Evolutionary conservation across 257 asterid species (phyloP), one percentile per base, ranked within the genome.

Genomic region (Salvia hispanica): DNA sequence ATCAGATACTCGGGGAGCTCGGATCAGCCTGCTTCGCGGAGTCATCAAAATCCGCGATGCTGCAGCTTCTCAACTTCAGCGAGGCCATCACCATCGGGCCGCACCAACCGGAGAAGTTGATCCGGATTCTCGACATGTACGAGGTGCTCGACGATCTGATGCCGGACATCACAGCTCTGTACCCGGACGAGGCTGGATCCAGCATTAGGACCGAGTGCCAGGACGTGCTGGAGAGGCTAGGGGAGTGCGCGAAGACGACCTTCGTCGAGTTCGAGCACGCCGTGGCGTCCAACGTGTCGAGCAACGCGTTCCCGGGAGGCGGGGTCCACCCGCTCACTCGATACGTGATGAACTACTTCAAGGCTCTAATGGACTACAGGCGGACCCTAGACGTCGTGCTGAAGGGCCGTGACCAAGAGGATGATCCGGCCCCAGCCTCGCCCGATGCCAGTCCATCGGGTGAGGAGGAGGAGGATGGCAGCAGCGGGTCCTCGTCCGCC

Each of bases 331-430:
- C 83, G 16, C 86, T 93, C 54, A 88, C 96, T 1, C 76, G 83
- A 62, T 90, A 93, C 18, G 99, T 90, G 8, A 86, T 93, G 97
- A 90, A 93, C 47, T 90, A 93, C 95, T 73, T 84, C 69, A 88
- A 57, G 52, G 45, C 82, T 12, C 91, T 93, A 14, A 83, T 77
- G 54, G 96, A 90, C 58, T 92, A 92, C 78, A 70, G 78, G 62
- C 81, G 74, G 40, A 79, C 90, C 0, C 90, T 93, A 16, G 85
- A 90, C 67, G 75, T 69, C 40, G 91, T 93, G 25, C 75, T 93
- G 72, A 82, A 69, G 83, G 97, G 83, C 58, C 75, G 71, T 5
- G 88, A 80, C 13, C 60, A 64, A 9, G 82, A 62, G 12, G 79
- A 64, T 11, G 66, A 40, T 34, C 6, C 65, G 7, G 58, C 46